These are phyloP conservation scores for Apophysomyces ossiformis DNA, from an alignment of 371 early-diverging fungal species.

Conservation along the genomic window DNA sequence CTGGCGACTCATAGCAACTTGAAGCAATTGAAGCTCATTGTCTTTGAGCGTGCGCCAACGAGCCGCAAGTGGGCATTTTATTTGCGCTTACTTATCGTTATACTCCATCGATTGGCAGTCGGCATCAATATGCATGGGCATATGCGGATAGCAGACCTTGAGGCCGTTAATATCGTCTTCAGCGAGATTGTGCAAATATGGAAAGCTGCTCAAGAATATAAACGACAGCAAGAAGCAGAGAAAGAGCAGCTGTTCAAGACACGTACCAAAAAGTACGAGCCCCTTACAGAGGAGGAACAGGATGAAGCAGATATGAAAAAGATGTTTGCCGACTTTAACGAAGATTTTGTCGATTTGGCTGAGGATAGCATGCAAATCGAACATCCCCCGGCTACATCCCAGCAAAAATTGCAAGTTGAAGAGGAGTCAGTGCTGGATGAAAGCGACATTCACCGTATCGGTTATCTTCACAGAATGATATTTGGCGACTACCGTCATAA, in stretches of 20 bases:
- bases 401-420: constrained; percentile 40
- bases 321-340: constrained; percentile 80
- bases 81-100: constrained; percentile 61
- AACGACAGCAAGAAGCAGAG: constrained; percentile 69
- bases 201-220: constrained; percentile 73
- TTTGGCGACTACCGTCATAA: constrained; percentile 37
- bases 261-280: constrained; percentile 66
- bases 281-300: constrained; percentile 72
- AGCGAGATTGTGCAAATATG: constrained; percentile 73
- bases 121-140: constrained; percentile 61
- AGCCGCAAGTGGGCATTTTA: constrained; percentile 68
- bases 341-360: constrained; percentile 57
- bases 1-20: constrained; percentile 52
- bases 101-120: constrained; percentile 61
- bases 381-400: not conserved
- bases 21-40: constrained; percentile 47
- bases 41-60: constrained; percentile 57
- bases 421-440: constrained; percentile 61
- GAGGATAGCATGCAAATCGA: constrained; percentile 27
- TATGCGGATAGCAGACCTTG: constrained; percentile 53
- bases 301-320: constrained; percentile 73
- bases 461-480: constrained; percentile 41
- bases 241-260: constrained; percentile 78
- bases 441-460: constrained; percentile 58
- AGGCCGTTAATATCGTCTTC: constrained; percentile 59